phyloP scores from a whole-genome alignment of 225 moss, liverwort and hornwort genomes.

The Thuidium tamariscinum region DNA sequence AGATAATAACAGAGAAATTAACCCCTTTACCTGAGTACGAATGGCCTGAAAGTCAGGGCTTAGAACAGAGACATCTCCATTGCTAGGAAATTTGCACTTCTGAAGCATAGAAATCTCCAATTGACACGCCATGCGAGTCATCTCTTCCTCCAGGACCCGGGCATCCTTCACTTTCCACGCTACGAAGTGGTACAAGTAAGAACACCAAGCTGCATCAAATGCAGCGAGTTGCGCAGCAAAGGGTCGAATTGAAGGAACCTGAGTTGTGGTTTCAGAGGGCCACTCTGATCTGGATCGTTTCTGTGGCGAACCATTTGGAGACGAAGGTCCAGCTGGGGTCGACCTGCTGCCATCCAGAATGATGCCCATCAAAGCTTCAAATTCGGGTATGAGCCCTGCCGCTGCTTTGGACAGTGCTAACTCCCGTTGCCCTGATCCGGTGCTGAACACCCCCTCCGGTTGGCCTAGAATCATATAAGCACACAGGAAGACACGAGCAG shows the following conservation, averaged over 20 bases:
- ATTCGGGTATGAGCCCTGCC: constrained; percentile 42
- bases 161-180: constrained; percentile 70
- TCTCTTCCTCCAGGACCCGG: constrained; percentile 45
- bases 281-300: constrained; percentile 27
- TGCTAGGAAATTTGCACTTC: constrained; percentile 30
- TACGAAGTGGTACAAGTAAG: constrained; percentile 60
- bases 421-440: constrained; percentile 34
- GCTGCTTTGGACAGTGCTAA: constrained; percentile 41
- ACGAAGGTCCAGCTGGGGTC: constrained; percentile 22
- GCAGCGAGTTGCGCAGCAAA: constrained; percentile 50
- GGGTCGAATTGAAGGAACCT: constrained; percentile 37
- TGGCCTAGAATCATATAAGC: constrained; percentile 63
- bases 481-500: constrained; percentile 56
- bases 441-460: constrained; percentile 58
- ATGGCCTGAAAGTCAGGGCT: constrained; percentile 48
- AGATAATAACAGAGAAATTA: background rate
- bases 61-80: constrained; percentile 20
- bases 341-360: constrained; percentile 31
- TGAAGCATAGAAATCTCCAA: constrained; percentile 57
- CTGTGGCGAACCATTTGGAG: constrained; percentile 26
- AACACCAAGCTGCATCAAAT: constrained; percentile 55
- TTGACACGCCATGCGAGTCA: constrained; percentile 64
- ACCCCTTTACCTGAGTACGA: constrained; percentile 23
- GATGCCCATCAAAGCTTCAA: constrained; percentile 29
- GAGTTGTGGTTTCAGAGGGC: constrained; percentile 15